Conservation (phyloP, 352 stramenopile genomes). For the Globisporangium mamillatum region DNA sequence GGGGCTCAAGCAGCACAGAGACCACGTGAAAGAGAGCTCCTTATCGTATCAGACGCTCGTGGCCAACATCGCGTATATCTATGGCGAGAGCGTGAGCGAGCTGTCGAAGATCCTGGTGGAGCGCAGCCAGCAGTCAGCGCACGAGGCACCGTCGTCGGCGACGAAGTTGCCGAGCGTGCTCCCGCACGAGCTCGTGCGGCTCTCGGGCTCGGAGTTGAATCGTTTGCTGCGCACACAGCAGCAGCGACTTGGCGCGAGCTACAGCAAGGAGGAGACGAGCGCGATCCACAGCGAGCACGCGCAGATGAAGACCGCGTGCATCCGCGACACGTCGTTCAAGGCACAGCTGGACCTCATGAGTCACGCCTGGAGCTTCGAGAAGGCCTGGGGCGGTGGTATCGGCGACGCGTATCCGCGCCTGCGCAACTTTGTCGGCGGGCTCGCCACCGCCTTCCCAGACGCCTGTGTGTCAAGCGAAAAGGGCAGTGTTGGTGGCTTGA, state of each 20-base stretch:
- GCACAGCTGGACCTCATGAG: conserved; percentile 12
- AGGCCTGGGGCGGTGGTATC: conserved; percentile 14
- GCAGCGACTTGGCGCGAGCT: conserved; percentile 14
- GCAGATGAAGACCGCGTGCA: conserved; percentile 19
- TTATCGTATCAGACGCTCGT: conserved; percentile 8
- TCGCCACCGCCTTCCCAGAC: conserved; percentile 15
- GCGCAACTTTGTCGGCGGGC: conserved; percentile 13
- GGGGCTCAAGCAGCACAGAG: neutral
- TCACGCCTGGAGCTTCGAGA: conserved; percentile 12
- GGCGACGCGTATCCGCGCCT: conserved; percentile 14
- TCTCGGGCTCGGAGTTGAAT: conserved; percentile 19
- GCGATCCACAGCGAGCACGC: conserved; percentile 19
- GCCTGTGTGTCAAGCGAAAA: neutral
- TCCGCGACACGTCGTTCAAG: conserved; percentile 17
- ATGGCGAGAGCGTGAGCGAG: conserved; percentile 16
- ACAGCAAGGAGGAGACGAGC: conserved; percentile 14
- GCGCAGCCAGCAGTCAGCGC: conserved; percentile 1
- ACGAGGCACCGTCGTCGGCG: neutral
- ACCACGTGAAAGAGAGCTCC: neutral
- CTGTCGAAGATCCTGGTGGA: conserved; percentile 12
- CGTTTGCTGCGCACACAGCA: conserved; percentile 17
- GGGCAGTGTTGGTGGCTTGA: neutral
- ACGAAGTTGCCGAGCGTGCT: conserved; percentile 14
- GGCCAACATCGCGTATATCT: conserved; percentile 14
- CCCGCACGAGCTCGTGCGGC: conserved; percentile 20